Conservation (phyloP, 257 asterid genomes). For the Capsicum pubescens region DNA sequence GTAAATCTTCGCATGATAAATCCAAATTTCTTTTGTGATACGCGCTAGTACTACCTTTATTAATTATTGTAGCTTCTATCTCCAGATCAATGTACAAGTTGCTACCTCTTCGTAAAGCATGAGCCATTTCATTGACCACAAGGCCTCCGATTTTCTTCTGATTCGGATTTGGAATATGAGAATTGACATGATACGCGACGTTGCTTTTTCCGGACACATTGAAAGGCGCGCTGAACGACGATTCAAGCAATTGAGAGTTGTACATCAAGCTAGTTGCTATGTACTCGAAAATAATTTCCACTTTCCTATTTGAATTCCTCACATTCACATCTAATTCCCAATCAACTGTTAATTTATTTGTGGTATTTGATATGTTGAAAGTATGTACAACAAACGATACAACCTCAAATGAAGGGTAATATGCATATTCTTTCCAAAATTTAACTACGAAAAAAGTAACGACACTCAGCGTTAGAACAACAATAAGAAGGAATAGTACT, state of each 20-base stretch:
- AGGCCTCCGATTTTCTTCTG: not conserved
- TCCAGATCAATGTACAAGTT: slow-evolving; percentile 25
- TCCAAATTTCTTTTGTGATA: not conserved
- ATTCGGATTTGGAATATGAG: not conserved
- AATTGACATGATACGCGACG: not conserved
- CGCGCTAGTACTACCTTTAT: not conserved
- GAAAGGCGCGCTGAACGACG: not conserved
- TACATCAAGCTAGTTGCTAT: slow-evolving; percentile 31
- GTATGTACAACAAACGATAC: slow-evolving; percentile 31
- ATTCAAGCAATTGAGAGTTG: slow-evolving; percentile 12
- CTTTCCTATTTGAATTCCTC: slow-evolving; percentile 27
- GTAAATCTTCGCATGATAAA: slow-evolving; percentile 27
- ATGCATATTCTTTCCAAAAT: slow-evolving; percentile 19
- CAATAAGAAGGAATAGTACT: slow-evolving; percentile 9
- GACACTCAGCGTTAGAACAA: slow-evolving; percentile 22
- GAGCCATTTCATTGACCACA: slow-evolving; percentile 32
- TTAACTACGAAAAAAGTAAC: not conserved
- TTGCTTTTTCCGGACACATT: not conserved
- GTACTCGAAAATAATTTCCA: slow-evolving; percentile 25
- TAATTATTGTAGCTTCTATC: slow-evolving; percentile 5
- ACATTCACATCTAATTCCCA: slow-evolving; percentile 30
- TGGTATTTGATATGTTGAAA: slow-evolving; percentile 29
- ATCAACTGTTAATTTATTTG: slow-evolving; percentile 7
- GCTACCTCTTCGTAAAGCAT: slow-evolving; percentile 9
- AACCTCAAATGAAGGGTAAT: slow-evolving; percentile 31